Percentiles rank a stretch among this genome's conserved stretches.
phyloP scores from a whole-genome alignment of 371 early-diverging fungal genomes.

The Lichtheimia hyalospora region DNA sequence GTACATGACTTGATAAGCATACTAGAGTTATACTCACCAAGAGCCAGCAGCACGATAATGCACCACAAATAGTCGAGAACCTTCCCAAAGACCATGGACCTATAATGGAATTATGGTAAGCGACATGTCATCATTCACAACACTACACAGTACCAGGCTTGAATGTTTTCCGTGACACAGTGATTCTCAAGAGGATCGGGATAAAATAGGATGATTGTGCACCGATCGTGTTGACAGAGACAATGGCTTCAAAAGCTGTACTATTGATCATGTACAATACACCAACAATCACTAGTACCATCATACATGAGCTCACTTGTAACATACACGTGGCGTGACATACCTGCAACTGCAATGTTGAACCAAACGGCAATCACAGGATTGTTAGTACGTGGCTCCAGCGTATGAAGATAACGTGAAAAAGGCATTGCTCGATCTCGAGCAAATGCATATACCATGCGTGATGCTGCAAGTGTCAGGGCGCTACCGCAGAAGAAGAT shows the following conservation, averaged over 20 bases:
- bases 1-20: neutral
- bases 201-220: conserved; percentile 51
- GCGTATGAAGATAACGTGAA: conserved; percentile 30
- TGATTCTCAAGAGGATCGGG: conserved; percentile 24
- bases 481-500: conserved; percentile 60
- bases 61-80: conserved; percentile 44
- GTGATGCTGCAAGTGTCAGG: conserved; percentile 57
- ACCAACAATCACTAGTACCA: conserved; percentile 19
- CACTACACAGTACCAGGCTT: neutral
- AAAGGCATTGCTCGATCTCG: conserved; percentile 66
- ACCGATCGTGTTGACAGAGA: conserved; percentile 71
- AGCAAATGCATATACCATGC: conserved; percentile 80
- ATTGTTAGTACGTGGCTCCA: conserved; percentile 34
- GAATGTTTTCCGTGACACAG: conserved; percentile 16
- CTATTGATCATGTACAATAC: conserved; percentile 46
- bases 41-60: conserved; percentile 55
- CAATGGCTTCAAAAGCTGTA: conserved; percentile 64
- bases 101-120: conserved; percentile 10
- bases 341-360: conserved; percentile 26
- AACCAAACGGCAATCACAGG: conserved; percentile 52
- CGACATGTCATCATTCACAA: too few species aligned
- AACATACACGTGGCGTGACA: too few species aligned
- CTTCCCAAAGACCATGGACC: conserved; percentile 65
- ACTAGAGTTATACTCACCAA: conserved; percentile 48
- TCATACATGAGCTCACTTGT: too few species aligned